These are phyloP conservation scores for Oryza punctata DNA, from an alignment of 176 grass and related monocot species.

Conservation along the genomic window DNA sequence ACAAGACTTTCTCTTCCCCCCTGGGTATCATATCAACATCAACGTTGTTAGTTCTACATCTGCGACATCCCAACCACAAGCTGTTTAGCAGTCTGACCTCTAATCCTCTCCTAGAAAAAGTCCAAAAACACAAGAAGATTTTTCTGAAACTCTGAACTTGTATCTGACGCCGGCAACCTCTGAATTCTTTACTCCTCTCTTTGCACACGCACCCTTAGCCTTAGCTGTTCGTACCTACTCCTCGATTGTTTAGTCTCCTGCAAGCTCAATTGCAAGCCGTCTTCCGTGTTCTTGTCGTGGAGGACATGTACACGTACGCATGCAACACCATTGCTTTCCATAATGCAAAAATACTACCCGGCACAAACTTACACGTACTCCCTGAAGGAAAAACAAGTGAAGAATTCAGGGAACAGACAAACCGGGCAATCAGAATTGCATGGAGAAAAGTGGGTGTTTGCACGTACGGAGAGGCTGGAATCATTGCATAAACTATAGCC, in stretches of 20 bases:
- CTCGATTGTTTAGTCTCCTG: not conserved
- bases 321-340: not conserved
- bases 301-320: constrained; percentile 46
- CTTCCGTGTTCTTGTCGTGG: constrained; percentile 33
- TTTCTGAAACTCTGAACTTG: not conserved
- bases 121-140: not conserved
- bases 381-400: not conserved
- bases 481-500: constrained; percentile 17
- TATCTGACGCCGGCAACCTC: not conserved
- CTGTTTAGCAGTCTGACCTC: not conserved
- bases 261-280: not conserved
- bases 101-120: not conserved
- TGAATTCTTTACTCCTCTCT: not conserved
- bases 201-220: not conserved
- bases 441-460: constrained; percentile 25
- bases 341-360: not conserved
- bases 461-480: constrained; percentile 34
- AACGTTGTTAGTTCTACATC: not conserved
- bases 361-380: constrained; percentile 21
- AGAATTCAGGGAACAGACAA: constrained; percentile 37
- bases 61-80: not conserved
- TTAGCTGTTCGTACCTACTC: not conserved
- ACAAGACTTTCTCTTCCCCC: not conserved
- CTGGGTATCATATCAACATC: not conserved
- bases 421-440: constrained; percentile 18